Base-by-base conservation (phyloP, 208 protist genomes). In the Trypanosomatidae sp. region DNA sequence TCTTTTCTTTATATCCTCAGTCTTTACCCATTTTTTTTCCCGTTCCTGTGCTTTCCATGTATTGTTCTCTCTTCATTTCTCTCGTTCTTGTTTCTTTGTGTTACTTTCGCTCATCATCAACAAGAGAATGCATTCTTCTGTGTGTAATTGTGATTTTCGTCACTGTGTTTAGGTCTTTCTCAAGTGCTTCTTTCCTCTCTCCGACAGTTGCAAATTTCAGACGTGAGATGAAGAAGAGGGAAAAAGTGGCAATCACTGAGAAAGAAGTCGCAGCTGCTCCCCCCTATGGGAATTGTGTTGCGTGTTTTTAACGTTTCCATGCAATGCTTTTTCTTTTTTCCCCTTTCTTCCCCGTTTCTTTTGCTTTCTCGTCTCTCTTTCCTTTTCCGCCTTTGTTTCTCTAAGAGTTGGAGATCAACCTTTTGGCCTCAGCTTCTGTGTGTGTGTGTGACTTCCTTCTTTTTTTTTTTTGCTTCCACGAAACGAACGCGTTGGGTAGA, bases 1-100 rank as follows among this genome's bases (percentile, higher is more conserved):
- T 56, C 33, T 25, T 69, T 74, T 52, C 52, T 67, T 65, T 53
- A 36, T 33, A 43, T 22, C 73, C 30, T 25, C 59, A 33, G 59
- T 44, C 59, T 44, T 43, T 25, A 39, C 15, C 5, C 15, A 64
- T 64, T 22, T 41, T 25, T 0, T 36, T 43, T 44, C 17, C 43
- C 59, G 17, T n/a, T 52, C 25, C 53, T 52, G 28, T 55, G 43
- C 36, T 69, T 47, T 56, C 30, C 39, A 30, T 17, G 36, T 52
- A 28, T 28, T 33, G 22, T 3, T 30, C 22, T 66, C 30, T 52
- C 49, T 65, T 59, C 3, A 41, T 17, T 33, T 53, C 13, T 39
- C 12, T 64, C 33, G 28, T 64, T 25, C 3, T 9, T 9, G 1
- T 15, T 44, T 43, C 15, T 19, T 64, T 36, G 28, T 44, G 28